Evolutionary conservation across 306 rosid species (phyloP).

Genomic region (Corylus avellana): DNA sequence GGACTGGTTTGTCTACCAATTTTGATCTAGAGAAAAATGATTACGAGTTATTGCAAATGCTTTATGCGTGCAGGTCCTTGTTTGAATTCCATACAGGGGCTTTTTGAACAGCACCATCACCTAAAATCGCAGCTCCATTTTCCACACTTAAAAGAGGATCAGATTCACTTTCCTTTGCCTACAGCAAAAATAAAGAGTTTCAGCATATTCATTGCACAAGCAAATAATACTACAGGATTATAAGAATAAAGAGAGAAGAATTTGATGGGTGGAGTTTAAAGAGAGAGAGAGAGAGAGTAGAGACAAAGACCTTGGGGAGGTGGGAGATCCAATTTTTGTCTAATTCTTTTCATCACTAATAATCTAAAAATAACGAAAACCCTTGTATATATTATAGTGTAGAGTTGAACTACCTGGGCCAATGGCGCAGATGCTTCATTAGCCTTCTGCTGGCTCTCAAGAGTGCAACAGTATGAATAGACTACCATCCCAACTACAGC

Average conservation of each 20-base stretch:
- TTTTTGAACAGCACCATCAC: constrained; percentile 41
- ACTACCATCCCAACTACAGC: constrained; percentile 87
- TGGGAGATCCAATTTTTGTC: background rate
- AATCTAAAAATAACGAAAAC: background rate
- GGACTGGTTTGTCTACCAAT: constrained; percentile 21
- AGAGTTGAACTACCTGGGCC: constrained; percentile 45
- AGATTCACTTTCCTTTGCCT: constrained; percentile 72
- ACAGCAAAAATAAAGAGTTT: constrained; percentile 14
- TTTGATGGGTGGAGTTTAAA: too few species aligned
- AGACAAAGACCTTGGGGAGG: background rate
- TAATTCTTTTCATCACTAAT: background rate
- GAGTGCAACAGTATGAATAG: constrained; percentile 65
- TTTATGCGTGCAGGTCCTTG: constrained; percentile 53
- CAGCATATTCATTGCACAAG: constrained; percentile 5
- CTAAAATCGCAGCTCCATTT: constrained; percentile 47
- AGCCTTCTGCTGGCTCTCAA: constrained; percentile 75
- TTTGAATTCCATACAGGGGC: constrained; percentile 64
- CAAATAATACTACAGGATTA: background rate
- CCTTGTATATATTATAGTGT: background rate
- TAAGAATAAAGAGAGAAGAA: background rate
- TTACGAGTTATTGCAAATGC: background rate
- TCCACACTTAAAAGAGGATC: constrained; percentile 69
- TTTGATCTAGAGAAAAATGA: constrained; percentile 18
- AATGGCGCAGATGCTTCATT: constrained; percentile 45
- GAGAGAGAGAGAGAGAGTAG: background rate